phyloP scores from a whole-genome alignment of 2,329 filamentous ascomycete genomes.

The Xylaria sp. region DNA sequence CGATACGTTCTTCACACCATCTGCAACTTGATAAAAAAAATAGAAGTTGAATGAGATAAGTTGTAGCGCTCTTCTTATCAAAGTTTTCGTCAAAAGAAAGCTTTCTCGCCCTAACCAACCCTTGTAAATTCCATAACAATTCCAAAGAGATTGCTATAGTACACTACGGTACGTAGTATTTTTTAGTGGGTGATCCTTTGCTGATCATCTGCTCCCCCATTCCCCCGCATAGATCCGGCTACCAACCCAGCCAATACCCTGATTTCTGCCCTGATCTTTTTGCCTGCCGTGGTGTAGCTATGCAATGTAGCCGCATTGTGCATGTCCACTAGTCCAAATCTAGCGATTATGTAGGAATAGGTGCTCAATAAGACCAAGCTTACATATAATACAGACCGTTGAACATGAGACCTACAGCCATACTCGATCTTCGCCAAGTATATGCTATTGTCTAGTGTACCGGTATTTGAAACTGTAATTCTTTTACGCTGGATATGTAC shows the following conservation, averaged over 20 bases:
- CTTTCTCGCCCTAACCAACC: not conserved
- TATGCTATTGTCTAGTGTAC: not conserved
- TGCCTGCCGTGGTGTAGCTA: too few species aligned
- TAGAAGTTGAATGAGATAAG: not conserved
- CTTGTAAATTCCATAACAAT: constrained; percentile 1
- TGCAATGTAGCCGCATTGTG: constrained; percentile 23
- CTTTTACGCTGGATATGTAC: not conserved
- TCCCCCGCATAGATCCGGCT: constrained; percentile 8
- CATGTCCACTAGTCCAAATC: constrained; percentile 10
- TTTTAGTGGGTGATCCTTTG: constrained; percentile 17
- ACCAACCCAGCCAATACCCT: not conserved
- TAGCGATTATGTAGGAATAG: not conserved
- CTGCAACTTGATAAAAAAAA: constrained; percentile 20
- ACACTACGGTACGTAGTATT: constrained; percentile 1
- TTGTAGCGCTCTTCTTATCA: not conserved
- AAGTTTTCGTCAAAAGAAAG: not conserved
- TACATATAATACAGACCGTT: not conserved
- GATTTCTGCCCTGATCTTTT: not conserved
- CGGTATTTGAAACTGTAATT: not conserved
- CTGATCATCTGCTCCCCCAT: constrained; percentile 11
- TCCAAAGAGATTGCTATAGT: constrained; percentile 20
- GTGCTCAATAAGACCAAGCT: not conserved
- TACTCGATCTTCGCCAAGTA: too few species aligned
- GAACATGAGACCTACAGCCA: too few species aligned
- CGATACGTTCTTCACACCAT: not conserved